A percentile compares a stretch with the other conserved stretches of the same genome.
Evolutionary conservation across 2,329 filamentous ascomycete species (phyloP).

Genomic region (Zasmidium cellare): DNA sequence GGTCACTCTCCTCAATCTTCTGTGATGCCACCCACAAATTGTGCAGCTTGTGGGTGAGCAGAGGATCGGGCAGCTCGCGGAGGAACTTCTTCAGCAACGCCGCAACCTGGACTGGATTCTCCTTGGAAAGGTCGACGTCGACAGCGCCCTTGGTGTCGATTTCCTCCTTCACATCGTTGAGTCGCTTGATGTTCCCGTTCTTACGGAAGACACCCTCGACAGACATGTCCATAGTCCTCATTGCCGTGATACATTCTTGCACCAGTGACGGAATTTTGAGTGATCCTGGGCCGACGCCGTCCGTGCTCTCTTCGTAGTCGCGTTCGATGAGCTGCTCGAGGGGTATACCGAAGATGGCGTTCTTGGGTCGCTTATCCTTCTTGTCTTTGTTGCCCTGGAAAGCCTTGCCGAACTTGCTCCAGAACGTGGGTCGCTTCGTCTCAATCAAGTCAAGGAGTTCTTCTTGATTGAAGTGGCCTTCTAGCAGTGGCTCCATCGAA

Average conservation of each 20-base stretch:
- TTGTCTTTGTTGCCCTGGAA: slow-evolving; percentile 61
- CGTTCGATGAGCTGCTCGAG: slow-evolving; percentile 87
- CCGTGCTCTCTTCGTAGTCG: slow-evolving; percentile 95
- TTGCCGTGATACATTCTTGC: slow-evolving; percentile 90
- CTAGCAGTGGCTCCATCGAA: slow-evolving; percentile 89
- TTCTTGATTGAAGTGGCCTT: slow-evolving; percentile 88
- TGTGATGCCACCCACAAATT: slow-evolving; percentile 86
- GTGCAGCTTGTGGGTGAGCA: slow-evolving; percentile 94
- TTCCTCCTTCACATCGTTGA: slow-evolving; percentile 80
- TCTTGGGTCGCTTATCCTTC: slow-evolving; percentile 81
- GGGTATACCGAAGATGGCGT: slow-evolving; percentile 88
- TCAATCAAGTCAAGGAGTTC: slow-evolving; percentile 92
- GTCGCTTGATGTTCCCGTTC: slow-evolving; percentile 95
- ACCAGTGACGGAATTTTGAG: slow-evolving; percentile 89
- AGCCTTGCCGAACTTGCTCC: slow-evolving; percentile 96
- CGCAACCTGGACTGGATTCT: slow-evolving; percentile 90
- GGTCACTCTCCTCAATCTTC: slow-evolving; percentile 77
- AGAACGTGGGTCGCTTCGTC: slow-evolving; percentile 89
- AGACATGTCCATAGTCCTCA: slow-evolving; percentile 98
- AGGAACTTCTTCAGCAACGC: slow-evolving; percentile 94
- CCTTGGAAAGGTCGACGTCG: slow-evolving; percentile 79
- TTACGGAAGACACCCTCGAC: slow-evolving; percentile 98
- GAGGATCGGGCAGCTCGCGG: slow-evolving; percentile 87
- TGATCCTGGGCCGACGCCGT: slow-evolving; percentile 89
- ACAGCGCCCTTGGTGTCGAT: slow-evolving; percentile 87